phyloP scores from a whole-genome alignment of 2,329 filamentous ascomycete genomes.

The Thermochaetoides dissita region DNA sequence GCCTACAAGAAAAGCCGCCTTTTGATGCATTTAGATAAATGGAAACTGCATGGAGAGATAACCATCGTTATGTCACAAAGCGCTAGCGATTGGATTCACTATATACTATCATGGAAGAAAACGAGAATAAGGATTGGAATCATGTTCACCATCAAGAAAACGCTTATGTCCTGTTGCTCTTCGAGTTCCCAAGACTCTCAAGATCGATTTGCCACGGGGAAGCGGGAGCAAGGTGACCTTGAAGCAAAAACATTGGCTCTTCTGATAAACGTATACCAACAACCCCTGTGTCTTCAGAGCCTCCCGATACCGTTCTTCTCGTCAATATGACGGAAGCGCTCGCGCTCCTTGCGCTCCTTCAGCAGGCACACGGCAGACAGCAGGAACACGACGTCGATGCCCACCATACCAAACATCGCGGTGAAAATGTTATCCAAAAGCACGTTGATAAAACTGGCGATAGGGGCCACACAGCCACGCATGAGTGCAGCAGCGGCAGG shows the following conservation, averaged over 20 bases:
- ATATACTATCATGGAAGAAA: background rate
- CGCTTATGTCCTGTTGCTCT: no score
- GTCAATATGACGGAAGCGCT: conserved; percentile 67
- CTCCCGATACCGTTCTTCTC: conserved; percentile 48
- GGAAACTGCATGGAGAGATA: no score
- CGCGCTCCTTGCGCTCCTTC: conserved; percentile 67
- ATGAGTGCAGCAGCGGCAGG: conserved; percentile 56
- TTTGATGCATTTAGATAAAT: no score
- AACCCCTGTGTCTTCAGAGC: conserved; percentile 2
- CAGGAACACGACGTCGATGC: conserved; percentile 52
- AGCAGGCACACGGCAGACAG: conserved; percentile 60
- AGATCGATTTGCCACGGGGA: no score
- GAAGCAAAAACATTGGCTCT: background rate
- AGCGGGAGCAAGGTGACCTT: background rate
- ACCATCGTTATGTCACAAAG: background rate
- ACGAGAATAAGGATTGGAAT: no score
- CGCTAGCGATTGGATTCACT: background rate
- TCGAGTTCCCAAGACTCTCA: no score
- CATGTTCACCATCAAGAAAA: no score
- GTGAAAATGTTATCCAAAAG: conserved; percentile 69
- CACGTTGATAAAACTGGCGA: conserved; percentile 54
- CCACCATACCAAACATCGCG: conserved; percentile 65
- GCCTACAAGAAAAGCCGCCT: no score
- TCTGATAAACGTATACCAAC: background rate
- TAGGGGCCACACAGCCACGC: conserved; percentile 53